Evolutionary conservation across 2,329 filamentous ascomycete genomes (phyloP), one percentile per base, ranked within the genome.

Genomic region (Colletotrichum brevisporum): DNA sequence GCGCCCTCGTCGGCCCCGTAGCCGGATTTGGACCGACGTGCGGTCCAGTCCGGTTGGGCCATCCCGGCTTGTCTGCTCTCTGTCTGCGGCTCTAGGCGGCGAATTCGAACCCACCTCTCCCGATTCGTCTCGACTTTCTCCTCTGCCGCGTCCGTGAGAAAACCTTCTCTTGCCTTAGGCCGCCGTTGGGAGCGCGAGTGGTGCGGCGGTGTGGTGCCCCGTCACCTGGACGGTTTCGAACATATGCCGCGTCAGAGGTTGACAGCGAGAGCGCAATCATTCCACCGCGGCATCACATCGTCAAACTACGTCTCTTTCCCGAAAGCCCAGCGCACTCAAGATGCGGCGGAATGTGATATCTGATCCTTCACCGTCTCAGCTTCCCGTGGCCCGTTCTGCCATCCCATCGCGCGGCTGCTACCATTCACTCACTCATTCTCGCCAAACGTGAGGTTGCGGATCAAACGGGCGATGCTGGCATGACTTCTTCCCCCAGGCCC

Each of bases 21-120:
- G 18, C 61, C 41, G 50, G n/a, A 66, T 55, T 21, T 12, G 63
- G 57, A 26, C 15, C n/a, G 13, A 53, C 55, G 27, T n/a, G 60
- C 39, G 41, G 39, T 48, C 39, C 57, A 57, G 36, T 39, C 18
- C 58, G 26, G 53, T 64, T 58, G 53, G 60, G 65, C 36, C 51
- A 64, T 63, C 65, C 62, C 51, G 36, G 51, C 67, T 67, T 61
- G 63, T 56, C 67, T 66, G 18, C 52, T 41, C 43, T 58, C 61
- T 64, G 53, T 68, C 65, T 64, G 65, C 48, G 48, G 48, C 65
- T 58, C 65, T 10, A 9, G 41, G 65, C 53, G 45, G 21, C 61
- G 26, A 41, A 36, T 31, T 56, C 27, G 21, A 52, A 43, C 45
- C 45, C 31, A 48, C 57, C 43, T 39, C 15, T 50, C 59, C 64